Percentiles rank a stretch among this genome's conserved stretches.
phyloP scores from a whole-genome alignment of 345 rosid genomes.

The Gynandropsis gynandra region DNA sequence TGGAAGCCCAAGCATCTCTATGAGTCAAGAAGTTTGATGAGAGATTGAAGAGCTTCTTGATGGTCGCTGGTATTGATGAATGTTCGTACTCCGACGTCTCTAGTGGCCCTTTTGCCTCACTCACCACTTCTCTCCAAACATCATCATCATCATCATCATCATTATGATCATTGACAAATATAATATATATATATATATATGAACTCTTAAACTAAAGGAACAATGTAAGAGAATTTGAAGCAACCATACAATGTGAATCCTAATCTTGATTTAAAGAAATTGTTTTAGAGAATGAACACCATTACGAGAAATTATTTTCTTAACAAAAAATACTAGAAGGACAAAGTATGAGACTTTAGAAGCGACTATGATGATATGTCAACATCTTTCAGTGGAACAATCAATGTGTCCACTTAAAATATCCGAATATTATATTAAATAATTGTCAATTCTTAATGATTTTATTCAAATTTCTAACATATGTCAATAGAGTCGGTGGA shows the following conservation, averaged over 20 bases:
- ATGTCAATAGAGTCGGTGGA: conserved; percentile 4
- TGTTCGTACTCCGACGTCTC: conserved; percentile 82
- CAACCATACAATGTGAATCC: no score
- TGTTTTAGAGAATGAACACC: no score
- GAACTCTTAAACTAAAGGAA: no score
- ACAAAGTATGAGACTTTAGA: no score
- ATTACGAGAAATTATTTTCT: no score
- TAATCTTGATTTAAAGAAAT: no score
- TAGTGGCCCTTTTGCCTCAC: conserved; percentile 59
- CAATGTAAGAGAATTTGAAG: no score
- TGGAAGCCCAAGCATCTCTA: conserved; percentile 98
- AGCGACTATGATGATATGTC: conserved; percentile 16
- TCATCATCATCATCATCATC: no score
- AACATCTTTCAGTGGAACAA: conserved; percentile 6
- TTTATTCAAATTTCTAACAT: conserved; percentile 19
- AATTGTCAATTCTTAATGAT: conserved; percentile 22
- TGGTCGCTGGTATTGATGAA: conserved; percentile 90
- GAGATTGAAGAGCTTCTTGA: conserved; percentile 85
- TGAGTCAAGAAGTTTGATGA: conserved; percentile 83
- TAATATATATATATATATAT: no score
- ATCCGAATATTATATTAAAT: conserved; percentile 1
- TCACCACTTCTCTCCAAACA: conserved; percentile 43
- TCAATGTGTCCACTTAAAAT: conserved; percentile 19
- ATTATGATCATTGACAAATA: no score
- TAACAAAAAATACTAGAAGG: no score